Evolutionary conservation across 257 asterid genomes (phyloP).

Genomic region (Nemophila menziesii): DNA sequence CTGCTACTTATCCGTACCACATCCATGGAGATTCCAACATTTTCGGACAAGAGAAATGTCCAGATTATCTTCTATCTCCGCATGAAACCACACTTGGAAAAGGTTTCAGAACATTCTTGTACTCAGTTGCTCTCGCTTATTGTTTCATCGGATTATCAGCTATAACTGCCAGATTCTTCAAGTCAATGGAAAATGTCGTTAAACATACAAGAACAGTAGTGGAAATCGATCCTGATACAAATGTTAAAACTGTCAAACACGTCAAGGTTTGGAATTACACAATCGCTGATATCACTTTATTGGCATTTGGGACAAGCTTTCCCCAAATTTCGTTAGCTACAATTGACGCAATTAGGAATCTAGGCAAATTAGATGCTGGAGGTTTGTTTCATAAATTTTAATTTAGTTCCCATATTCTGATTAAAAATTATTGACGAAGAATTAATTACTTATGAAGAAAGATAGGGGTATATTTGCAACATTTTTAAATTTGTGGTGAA

Average conservation of each 20-base stretch:
- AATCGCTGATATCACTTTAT: conserved; percentile 74
- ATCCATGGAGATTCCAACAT: conserved; percentile 18
- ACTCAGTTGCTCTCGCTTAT: conserved; percentile 55
- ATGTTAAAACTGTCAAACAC: conserved; percentile 30
- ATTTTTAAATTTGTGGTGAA: neutral
- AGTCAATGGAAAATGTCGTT: conserved; percentile 85
- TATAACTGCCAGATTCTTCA: conserved; percentile 80
- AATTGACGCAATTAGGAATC: conserved; percentile 77
- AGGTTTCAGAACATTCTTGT: conserved; percentile 48
- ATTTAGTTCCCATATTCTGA: neutral
- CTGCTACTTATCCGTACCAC: conserved; percentile 19
- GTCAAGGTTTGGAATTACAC: conserved; percentile 82
- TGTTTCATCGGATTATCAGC: conserved; percentile 88
- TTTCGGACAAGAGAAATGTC: conserved; percentile 32
- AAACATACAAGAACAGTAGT: conserved; percentile 58
- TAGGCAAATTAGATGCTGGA: conserved; percentile 76
- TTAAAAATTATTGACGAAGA: neutral
- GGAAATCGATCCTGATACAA: conserved; percentile 51
- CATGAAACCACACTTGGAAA: conserved; percentile 41
- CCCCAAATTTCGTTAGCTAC: conserved; percentile 96
- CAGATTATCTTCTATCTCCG: conserved; percentile 33
- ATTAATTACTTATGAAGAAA: too few relatives aligned
- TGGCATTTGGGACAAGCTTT: conserved; percentile 96
- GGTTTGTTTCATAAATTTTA: conserved; percentile 30
- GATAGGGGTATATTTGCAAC: too few relatives aligned